Conservation (phyloP, 176 grass and related monocot genomes). For the Phoenix dactylifera region DNA sequence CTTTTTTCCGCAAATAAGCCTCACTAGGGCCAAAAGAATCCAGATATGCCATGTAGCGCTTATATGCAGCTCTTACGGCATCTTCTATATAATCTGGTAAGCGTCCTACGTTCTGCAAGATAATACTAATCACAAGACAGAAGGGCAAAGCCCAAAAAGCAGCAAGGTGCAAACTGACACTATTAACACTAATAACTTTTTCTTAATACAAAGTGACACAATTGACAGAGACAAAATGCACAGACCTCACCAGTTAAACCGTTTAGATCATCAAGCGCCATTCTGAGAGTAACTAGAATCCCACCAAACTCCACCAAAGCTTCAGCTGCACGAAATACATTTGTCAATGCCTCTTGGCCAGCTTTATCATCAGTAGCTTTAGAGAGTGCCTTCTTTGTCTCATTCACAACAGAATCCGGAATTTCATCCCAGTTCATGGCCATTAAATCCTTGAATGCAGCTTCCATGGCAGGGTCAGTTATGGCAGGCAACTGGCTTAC, state of each 20-base stretch:
- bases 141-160: neutral
- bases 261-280: constrained; percentile 84
- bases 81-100: constrained; percentile 80
- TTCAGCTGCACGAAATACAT: constrained; percentile 71
- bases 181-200: too few relatives aligned
- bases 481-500: constrained; percentile 50
- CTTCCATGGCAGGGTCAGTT: constrained; percentile 33
- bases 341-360: constrained; percentile 60
- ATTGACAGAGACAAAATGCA: constrained; percentile 16
- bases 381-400: constrained; percentile 61
- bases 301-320: constrained; percentile 82
- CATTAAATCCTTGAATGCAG: constrained; percentile 84
- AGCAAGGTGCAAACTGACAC: too few relatives aligned
- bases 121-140: constrained; percentile 20
- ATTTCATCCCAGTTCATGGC: constrained; percentile 78
- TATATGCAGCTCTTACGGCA: constrained; percentile 68
- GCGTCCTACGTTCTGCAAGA: constrained; percentile 58
- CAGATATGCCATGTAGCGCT: constrained; percentile 69
- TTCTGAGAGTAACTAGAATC: constrained; percentile 60
- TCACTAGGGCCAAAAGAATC: constrained; percentile 78
- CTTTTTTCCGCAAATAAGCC: constrained; percentile 67
- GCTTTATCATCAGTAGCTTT: constrained; percentile 53
- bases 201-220: neutral
- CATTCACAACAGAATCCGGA: constrained; percentile 48
- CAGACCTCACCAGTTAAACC: constrained; percentile 75